phyloP scores from a whole-genome alignment of 345 rosid species.

The Melaleuca quinquenervia region DNA sequence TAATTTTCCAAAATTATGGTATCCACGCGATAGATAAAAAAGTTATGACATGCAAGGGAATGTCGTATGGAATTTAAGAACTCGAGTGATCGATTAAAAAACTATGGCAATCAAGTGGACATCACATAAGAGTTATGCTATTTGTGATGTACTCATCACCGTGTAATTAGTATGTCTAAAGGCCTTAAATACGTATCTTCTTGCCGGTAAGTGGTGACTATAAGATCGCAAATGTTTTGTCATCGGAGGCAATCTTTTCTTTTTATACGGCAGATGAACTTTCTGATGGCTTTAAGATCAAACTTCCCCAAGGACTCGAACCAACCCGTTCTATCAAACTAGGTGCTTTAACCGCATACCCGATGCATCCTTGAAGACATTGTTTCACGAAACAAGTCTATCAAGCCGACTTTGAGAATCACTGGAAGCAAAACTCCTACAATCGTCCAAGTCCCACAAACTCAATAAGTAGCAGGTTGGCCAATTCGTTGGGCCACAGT shows the following conservation, averaged over 20 bases:
- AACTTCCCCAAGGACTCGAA: background rate
- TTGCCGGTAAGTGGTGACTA: background rate
- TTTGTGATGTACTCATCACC: background rate
- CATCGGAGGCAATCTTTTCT: background rate
- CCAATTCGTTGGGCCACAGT: background rate
- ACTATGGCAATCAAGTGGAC: background rate
- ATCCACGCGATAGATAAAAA: background rate
- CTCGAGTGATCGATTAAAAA: background rate
- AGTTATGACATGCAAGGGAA: background rate
- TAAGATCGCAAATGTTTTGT: background rate
- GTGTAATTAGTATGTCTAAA: background rate
- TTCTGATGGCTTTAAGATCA: background rate
- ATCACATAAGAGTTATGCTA: background rate
- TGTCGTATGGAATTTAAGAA: background rate
- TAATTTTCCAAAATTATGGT: background rate
- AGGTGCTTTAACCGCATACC: background rate
- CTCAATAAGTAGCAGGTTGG: background rate
- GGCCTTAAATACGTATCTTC: too few relatives aligned
- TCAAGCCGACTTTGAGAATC: background rate
- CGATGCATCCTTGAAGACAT: background rate
- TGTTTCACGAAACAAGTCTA: background rate
- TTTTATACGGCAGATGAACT: background rate
- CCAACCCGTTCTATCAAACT: background rate
- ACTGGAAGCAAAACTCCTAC: background rate
- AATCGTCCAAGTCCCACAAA: background rate